phyloP scores from a whole-genome alignment of 208 protist species.

The Trypanosoma vivax region DNA sequence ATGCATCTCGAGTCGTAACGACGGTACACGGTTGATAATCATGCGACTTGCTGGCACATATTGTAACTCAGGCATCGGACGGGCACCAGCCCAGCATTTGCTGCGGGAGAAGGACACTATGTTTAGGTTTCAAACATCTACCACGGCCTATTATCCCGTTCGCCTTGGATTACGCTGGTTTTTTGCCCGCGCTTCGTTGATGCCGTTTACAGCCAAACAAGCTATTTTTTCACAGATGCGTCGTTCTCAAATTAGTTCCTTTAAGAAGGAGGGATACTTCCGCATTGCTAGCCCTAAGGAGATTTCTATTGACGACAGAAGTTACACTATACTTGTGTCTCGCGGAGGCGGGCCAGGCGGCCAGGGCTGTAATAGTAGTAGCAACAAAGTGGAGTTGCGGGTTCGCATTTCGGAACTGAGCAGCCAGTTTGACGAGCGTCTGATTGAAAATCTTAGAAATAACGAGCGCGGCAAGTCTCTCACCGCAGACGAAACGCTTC shows the following conservation, averaged over 20 bases:
- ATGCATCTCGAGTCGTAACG: too few relatives aligned
- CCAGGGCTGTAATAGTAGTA: conserved; percentile 78
- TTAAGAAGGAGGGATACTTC: conserved; percentile 56
- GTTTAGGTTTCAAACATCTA: too few relatives aligned
- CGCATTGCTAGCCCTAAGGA: conserved; percentile 30
- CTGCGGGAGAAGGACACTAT: too few relatives aligned
- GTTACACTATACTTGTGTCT: conserved; percentile 49
- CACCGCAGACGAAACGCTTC: conserved; percentile 35
- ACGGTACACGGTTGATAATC: too few relatives aligned
- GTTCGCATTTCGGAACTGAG: conserved; percentile 40
- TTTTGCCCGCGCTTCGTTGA: too few relatives aligned
- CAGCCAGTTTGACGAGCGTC: conserved; percentile 43
- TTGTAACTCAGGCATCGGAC: too few relatives aligned
- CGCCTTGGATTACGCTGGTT: too few relatives aligned
- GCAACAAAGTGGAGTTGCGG: conserved; percentile 83
- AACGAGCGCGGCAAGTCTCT: conserved; percentile 35
- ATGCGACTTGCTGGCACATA: too few relatives aligned
- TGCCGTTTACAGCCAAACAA: neutral
- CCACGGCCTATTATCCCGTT: too few relatives aligned
- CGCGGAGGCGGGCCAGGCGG: conserved; percentile 78
- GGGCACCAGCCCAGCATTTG: neutral
- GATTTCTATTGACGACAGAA: conserved; percentile 34
- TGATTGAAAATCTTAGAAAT: conserved; percentile 31
- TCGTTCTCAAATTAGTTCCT: conserved; percentile 50
- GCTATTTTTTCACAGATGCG: conserved; percentile 8